Percentiles rank a stretch among this genome's conserved stretches.
phyloP scores from a whole-genome alignment of 768 basidiomycete genomes.

The Dentipellis sp. region DNA sequence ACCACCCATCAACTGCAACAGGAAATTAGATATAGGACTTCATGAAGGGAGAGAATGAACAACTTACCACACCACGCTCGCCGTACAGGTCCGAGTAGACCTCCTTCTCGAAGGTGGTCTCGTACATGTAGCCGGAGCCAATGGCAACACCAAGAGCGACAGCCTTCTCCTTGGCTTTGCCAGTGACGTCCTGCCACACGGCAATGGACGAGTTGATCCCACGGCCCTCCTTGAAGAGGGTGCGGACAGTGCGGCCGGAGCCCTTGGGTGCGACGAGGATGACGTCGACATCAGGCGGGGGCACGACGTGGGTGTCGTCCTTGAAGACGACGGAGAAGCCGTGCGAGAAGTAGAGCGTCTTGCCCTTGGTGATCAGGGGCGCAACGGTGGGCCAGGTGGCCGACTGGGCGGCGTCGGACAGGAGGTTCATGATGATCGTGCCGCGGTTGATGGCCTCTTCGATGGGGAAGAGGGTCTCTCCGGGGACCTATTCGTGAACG shows the following conservation, averaged over 20 bases:
- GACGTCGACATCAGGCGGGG: constrained; percentile 92
- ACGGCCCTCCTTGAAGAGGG: constrained; percentile 99
- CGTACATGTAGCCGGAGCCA: constrained; percentile 97
- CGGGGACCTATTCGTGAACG: constrained; percentile 57
- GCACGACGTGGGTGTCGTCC: constrained; percentile 90
- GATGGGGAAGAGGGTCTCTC: constrained; percentile 96
- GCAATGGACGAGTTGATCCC: constrained; percentile 95
- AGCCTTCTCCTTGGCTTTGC: constrained; percentile 96
- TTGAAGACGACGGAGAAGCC: constrained; percentile 99
- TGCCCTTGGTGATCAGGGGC: constrained; percentile 97
- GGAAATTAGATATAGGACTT: constrained; percentile 1
- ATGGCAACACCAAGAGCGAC: constrained; percentile 89
- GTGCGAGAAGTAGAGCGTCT: constrained; percentile 99
- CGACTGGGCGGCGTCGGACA: constrained; percentile 98
- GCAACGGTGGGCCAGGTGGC: constrained; percentile 85
- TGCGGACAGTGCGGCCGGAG: constrained; percentile 96
- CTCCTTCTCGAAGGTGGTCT: constrained; percentile 99
- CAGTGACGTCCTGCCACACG: constrained; percentile 96
- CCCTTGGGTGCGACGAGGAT: constrained; percentile 99
- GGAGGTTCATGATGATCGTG: constrained; percentile 99
- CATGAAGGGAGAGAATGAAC: constrained; percentile 1
- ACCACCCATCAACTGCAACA: constrained; percentile 81
- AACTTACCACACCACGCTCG: constrained; percentile 96
- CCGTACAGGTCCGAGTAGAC: constrained; percentile 99
- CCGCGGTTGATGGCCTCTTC: constrained; percentile 94